Conservation (phyloP, 306 rosid species). For the Malus orientalis region DNA sequence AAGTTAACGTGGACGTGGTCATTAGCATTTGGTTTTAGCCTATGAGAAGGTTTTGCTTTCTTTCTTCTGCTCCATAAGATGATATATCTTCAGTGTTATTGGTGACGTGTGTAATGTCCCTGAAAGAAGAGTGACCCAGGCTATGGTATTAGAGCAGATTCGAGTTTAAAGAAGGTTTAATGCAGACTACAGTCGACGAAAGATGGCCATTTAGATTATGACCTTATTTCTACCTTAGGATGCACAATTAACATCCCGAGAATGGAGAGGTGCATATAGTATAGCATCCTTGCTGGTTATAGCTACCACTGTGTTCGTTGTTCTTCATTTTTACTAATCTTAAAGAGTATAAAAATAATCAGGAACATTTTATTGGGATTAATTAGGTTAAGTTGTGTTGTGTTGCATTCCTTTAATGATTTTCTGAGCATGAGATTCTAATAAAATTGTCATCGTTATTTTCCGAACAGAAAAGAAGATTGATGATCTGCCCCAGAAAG, state of each 20-base stretch:
- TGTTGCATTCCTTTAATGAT: neutral
- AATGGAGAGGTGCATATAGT: neutral
- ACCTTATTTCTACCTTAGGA: neutral
- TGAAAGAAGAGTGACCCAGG: neutral
- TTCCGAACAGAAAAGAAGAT: conserved; percentile 72
- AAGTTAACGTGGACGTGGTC: neutral
- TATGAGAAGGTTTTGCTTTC: neutral
- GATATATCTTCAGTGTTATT: neutral
- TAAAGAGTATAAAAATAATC: neutral
- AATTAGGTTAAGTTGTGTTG: neutral
- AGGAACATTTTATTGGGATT: neutral
- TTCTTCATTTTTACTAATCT: neutral
- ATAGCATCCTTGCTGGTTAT: neutral
- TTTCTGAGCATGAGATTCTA: conserved; percentile 4
- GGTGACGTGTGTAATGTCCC: neutral
- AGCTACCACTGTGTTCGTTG: neutral
- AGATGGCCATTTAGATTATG: neutral
- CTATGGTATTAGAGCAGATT: neutral
- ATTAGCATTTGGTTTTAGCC: neutral
- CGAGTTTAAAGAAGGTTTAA: neutral
- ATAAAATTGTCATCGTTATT: conserved; percentile 1
- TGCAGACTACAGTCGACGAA: neutral
- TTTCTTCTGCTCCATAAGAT: neutral
- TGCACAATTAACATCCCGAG: neutral
- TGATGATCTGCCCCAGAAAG: conserved; percentile 77